phyloP scores from a whole-genome alignment of 805 yeast species.

The Candida berthetii region DNA sequence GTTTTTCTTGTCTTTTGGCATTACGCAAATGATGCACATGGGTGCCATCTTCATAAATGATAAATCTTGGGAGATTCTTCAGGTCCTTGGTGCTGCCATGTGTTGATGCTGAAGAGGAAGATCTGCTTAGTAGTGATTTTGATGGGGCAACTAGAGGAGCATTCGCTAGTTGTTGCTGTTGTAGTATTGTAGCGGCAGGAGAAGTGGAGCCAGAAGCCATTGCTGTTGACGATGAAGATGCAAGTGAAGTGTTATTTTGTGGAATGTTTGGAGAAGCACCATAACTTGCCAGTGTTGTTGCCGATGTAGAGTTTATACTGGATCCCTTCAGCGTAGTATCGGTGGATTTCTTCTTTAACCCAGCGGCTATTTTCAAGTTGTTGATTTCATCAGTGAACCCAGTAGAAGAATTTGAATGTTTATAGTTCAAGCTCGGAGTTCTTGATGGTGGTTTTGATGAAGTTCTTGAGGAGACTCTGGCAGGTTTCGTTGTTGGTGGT shows the following conservation, averaged over 20 bases:
- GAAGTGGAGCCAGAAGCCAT: not conserved
- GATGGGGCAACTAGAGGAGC: not conserved
- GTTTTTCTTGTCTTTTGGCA: constrained; percentile 73
- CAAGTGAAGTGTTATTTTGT: too few species aligned
- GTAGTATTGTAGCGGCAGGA: not conserved
- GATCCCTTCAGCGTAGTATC: not conserved
- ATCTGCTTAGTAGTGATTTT: constrained; percentile 12
- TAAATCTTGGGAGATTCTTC: constrained; percentile 32
- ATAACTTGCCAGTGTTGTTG: not conserved
- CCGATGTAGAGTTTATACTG: not conserved
- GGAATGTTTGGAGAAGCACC: not conserved
- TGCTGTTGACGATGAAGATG: not conserved
- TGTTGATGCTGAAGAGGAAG: constrained; percentile 16
- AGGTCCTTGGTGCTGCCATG: constrained; percentile 1
- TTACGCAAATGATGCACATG: constrained; percentile 79
- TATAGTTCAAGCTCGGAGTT: constrained; percentile 8
- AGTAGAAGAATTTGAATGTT: constrained; percentile 1
- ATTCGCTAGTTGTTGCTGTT: not conserved
- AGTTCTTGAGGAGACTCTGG: not conserved
- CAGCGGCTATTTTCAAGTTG: constrained; percentile 4
- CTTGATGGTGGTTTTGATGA: constrained; percentile 9
- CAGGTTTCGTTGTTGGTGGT: constrained; percentile 4
- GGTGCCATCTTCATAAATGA: constrained; percentile 55
- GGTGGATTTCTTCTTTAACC: not conserved
- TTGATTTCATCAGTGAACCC: constrained; percentile 3